Base-by-base conservation (phyloP, 2,329 filamentous ascomycete genomes). In the Pseudopyricularia javanii region DNA sequence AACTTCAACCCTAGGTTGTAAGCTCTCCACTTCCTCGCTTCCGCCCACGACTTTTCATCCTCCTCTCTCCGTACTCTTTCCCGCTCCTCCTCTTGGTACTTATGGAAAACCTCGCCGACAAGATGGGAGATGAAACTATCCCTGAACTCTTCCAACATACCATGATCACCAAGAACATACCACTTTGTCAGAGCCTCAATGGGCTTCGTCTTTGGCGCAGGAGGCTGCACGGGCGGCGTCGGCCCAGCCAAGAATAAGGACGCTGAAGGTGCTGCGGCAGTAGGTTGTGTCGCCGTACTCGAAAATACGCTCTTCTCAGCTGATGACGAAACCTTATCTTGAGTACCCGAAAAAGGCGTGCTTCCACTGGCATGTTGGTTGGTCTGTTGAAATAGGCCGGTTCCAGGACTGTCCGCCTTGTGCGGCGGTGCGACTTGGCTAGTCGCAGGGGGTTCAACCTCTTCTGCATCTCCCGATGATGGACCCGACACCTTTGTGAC, bases 161-260 rank as follows among this genome's bases (percentile, higher is more conserved):
- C 79, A 15, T 66, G 63, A 53, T 82, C 79, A 32, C 74, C 79
- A 12, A 65, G 63, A 3, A 80, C 74, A 52, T 74, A 75, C 79
- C 79, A 82, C 26, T 67, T 70, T 0, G 75, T 70, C 30, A 82
- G 74, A 49, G 74, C 69, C 7, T 64, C 71, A 58, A 80, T 68
- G 2, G 67, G 59, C 54, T 80, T 74, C 24, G 65, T 56, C 35
- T 63, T 59, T 7, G 56, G 50, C 24, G 20, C 20, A 54, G 32
- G 20, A 59, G 54, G 7, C 59, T 7, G 56, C 2, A 54, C 50
- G 12, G 43, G 20, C 17, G 35, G 43, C 49, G 51, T 30, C 26
- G 50, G 7, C 28, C 35, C 26, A 50, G 53, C 49, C 51, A 34
- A 35, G 49, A 11, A 7, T 14, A 24, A 24, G 24, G 40, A 28